Evolutionary conservation across 805 yeast species (phyloP), one percentile per base, ranked within the genome.

Genomic region (Priceomyces fermenticarens): DNA sequence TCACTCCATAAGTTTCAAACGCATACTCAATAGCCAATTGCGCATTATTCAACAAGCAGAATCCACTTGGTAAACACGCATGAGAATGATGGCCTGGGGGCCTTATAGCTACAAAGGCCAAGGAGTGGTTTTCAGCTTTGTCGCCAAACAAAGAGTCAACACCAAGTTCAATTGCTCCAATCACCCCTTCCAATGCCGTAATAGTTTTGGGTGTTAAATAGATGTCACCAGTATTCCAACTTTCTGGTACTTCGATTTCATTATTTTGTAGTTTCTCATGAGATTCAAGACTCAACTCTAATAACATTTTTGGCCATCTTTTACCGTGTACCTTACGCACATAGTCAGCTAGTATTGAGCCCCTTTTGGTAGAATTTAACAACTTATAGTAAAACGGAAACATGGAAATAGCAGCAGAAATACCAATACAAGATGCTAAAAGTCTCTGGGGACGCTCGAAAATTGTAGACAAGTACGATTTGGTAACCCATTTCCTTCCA

Each of bases 81-180:
- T 85, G 93, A 16, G 88, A 81, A 60, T 87, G 96, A 56, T 87
- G 95, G 3, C 96, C 96, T 1, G 95, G 93, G 1, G 93, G 93
- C 37, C 93, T 67, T 32, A 85, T 76, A 1, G 81, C 80, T 0
- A 82, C 82, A 62, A 85, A 85, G 1, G 83, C 81, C 11, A 69
- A 53, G 40, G 69, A 53, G 41, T 67, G 66, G 54, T 62, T 46
- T 30, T 45, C 46, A 13, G 44, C 31, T 28, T 16, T 36, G 10
- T 44, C 32, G 3, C 49, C 56, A 42, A 52, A 64, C 11, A 70
- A 47, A 2, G 65, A 51, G 53, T 87, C 93, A 0, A 85, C 70
- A 1, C 85, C 89, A 0, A 76, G 67, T 56, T 87, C 93, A 3
- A 87, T 67, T 0, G 93, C 81, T 1, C 89, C 91, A 15, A 87